Evolutionary conservation across 805 yeast species (phyloP), one percentile per base, ranked within the genome.

Genomic region (Lachancea kluyveri): DNA sequence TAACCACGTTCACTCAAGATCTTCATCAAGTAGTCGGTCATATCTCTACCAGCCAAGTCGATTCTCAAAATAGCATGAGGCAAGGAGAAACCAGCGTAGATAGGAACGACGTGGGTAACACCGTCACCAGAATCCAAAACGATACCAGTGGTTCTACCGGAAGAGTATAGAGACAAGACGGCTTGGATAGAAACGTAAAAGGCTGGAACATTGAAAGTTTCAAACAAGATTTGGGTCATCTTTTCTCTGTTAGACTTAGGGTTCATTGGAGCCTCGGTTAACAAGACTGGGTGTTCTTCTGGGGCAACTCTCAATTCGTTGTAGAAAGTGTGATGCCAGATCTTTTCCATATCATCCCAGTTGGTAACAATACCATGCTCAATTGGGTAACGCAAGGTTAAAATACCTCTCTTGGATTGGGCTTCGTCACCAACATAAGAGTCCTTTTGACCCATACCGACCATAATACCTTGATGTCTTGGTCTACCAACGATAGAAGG

Each of bases 291-390:
- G 78, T 92, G 98, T 73, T 92, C 98, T 72, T 92, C 98, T 70
- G 97, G 97, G 41, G 96, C 96, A 66, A 92, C 96, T 75, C 97
- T 86, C 72, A 92, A 82, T 74, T 92, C 98, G 74, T 92, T 92
- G 90, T 88, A 90, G 79, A 92, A 92, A 57, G 97, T 92, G 79
- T 92, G 98, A 71, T 92, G 97, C 98, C 98, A 92, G 77, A 92
- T 92, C 74, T 90, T 90, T 76, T 92, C 98, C 98, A 92, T 92
- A 65, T 92, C 98, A 67, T 90, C 96, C 98, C 98, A 92, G 87
- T 92, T 87, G 71, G 95, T 90, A 49, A 92, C 97, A 56, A 92
- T 87, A 84, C 98, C 98, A 77, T 92, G 98, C 77, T 92, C 97
- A 65, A 90, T 92, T 64, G 98, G 98, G 77, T 92, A 92, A 72